Conservation (phyloP, 2,329 filamentous ascomycete genomes). For the Pseudocercospora musae region DNA sequence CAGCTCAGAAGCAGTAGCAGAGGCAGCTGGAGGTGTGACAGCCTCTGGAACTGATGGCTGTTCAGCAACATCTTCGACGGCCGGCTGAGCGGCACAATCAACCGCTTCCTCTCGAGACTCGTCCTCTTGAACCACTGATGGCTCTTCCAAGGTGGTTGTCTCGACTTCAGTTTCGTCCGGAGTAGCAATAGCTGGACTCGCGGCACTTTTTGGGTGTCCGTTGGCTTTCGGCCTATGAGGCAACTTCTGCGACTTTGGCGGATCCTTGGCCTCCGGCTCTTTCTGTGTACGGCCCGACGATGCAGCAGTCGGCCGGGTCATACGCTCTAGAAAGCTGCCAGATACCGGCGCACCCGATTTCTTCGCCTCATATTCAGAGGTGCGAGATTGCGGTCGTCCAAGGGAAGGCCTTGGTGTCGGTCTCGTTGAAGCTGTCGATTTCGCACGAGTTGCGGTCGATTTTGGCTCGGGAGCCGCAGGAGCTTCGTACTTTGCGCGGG, state of each 20-base stretch:
- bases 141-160: constrained; percentile 9
- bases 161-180: constrained; percentile 1
- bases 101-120: constrained; percentile 1
- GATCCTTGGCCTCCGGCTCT: constrained; percentile 49
- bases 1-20: not conserved
- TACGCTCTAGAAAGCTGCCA: constrained; percentile 71
- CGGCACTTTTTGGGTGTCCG: constrained; percentile 13
- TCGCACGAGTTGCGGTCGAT: constrained; percentile 31
- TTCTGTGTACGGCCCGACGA: constrained; percentile 67
- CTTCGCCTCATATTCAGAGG: constrained; percentile 36
- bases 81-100: not conserved
- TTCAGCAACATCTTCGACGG: not conserved
- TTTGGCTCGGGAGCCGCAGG: constrained; percentile 26
- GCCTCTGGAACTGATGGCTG: not conserved
- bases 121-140: constrained; percentile 9
- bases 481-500: constrained; percentile 57
- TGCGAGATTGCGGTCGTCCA: constrained; percentile 48
- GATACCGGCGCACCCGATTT: constrained; percentile 57
- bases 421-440: constrained; percentile 32
- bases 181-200: constrained; percentile 3
- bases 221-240: constrained; percentile 16
- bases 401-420: constrained; percentile 39
- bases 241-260: constrained; percentile 28
- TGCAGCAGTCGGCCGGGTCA: constrained; percentile 73
- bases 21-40: not conserved